Conservation (phyloP, 306 rosid genomes). For the Gynostemma pentaphyllum region DNA sequence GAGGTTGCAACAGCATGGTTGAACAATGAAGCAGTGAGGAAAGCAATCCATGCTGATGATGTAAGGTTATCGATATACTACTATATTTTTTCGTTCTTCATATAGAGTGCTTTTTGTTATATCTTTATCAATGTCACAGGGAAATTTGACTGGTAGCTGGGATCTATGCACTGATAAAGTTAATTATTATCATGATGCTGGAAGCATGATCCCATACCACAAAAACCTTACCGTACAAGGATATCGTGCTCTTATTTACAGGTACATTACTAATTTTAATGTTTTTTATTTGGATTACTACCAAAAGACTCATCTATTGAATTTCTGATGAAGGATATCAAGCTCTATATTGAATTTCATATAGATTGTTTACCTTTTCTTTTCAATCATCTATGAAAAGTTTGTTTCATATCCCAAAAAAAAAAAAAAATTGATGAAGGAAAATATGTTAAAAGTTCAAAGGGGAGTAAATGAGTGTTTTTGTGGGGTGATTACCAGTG, state of each 20-base stretch:
- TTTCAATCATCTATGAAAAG: too few relatives aligned
- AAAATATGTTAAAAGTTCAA: background rate
- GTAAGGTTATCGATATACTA: constrained; percentile 19
- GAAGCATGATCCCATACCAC: constrained; percentile 88
- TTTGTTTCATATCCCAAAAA: too few relatives aligned
- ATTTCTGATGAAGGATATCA: background rate
- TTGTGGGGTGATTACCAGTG: too few relatives aligned
- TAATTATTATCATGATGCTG: constrained; percentile 39
- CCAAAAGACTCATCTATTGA: too few relatives aligned
- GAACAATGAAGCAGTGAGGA: constrained; percentile 59
- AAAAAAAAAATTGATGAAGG: too few relatives aligned
- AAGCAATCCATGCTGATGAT: constrained; percentile 54
- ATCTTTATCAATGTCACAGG: constrained; percentile 18
- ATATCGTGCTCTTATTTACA: constrained; percentile 75
- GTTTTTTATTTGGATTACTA: too few relatives aligned
- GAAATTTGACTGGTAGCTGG: constrained; percentile 44
- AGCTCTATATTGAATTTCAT: too few relatives aligned
- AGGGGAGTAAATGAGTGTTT: too few relatives aligned
- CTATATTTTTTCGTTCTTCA: background rate
- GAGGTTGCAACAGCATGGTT: constrained; percentile 65
- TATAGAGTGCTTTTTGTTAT: background rate
- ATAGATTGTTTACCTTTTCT: too few relatives aligned
- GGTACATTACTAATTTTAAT: constrained; percentile 26
- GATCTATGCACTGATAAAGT: constrained; percentile 46
- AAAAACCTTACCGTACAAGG: constrained; percentile 69